Conservation (phyloP, 73 alveolate genomes). For the Halteria grandinella region DNA sequence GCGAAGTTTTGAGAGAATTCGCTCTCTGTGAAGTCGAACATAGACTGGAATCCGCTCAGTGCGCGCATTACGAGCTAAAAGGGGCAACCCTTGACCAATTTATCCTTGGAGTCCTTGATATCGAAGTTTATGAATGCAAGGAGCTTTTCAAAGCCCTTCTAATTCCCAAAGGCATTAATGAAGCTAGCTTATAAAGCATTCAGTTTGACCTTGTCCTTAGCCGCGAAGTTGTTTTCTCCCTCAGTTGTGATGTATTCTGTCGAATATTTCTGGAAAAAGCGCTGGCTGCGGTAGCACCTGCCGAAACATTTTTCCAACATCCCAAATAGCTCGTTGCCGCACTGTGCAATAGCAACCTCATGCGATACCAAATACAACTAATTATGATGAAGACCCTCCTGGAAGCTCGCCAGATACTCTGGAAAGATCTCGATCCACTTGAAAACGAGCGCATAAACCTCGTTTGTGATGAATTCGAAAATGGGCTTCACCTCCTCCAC, state of each 20-base stretch:
- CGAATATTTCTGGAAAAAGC: constrained; percentile 54
- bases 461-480: constrained; percentile 69
- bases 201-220: background rate
- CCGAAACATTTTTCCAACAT: constrained; percentile 72
- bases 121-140: constrained; percentile 30
- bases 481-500: constrained; percentile 59
- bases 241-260: constrained; percentile 18
- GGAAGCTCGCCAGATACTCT: constrained; percentile 32
- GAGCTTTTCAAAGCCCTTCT: constrained; percentile 37
- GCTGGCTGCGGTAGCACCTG: constrained; percentile 57
- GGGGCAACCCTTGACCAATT: constrained; percentile 32
- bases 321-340: constrained; percentile 64
- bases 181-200: constrained; percentile 31
- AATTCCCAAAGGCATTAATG: constrained; percentile 41
- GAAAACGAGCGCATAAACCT: constrained; percentile 47
- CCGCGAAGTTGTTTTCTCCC: constrained; percentile 18
- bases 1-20: constrained; percentile 2
- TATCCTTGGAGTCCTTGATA: constrained; percentile 37
- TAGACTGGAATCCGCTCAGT: constrained; percentile 18
- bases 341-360: constrained; percentile 66
- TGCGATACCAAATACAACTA: constrained; percentile 62
- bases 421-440: constrained; percentile 75
- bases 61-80: background rate
- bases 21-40: constrained; percentile 27
- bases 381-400: constrained; percentile 52